Percentiles rank a stretch among this genome's conserved stretches.
Evolutionary conservation across 2,329 filamentous ascomycete species (phyloP).

Genomic region (Trichoderma sp.): DNA sequence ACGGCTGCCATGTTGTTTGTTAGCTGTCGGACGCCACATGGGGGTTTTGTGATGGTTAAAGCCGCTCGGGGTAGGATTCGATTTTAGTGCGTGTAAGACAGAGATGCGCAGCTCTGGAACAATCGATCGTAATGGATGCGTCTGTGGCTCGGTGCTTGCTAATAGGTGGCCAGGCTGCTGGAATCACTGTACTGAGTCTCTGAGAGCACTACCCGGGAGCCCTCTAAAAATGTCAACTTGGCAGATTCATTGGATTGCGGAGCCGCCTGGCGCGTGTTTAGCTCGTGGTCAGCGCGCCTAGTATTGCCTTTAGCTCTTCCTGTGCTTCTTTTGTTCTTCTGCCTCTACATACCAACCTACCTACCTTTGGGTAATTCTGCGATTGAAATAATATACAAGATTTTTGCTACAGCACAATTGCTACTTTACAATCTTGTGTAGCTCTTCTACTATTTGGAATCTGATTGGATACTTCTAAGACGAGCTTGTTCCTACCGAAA

Average conservation of each 20-base stretch:
- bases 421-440: neutral
- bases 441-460: neutral
- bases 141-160: neutral
- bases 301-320: neutral
- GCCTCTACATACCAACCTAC: too few relatives aligned
- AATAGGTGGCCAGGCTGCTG: neutral
- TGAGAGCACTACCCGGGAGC: constrained; percentile 1
- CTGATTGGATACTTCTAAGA: neutral
- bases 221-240: neutral
- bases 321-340: neutral
- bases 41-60: neutral
- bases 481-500: neutral
- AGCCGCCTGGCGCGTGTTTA: constrained; percentile 22
- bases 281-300: constrained; percentile 17
- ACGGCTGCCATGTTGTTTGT: neutral
- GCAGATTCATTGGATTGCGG: neutral
- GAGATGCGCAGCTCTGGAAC: neutral
- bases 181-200: neutral
- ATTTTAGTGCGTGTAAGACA: neutral
- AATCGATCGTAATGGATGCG: constrained; percentile 6
- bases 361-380: neutral
- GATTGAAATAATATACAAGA: neutral
- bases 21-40: constrained; percentile 10
- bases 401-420: neutral
- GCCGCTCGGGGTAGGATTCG: neutral